phyloP scores from a whole-genome alignment of 768 basidiomycete species.

The Rhodotorula sphaerocarpa region DNA sequence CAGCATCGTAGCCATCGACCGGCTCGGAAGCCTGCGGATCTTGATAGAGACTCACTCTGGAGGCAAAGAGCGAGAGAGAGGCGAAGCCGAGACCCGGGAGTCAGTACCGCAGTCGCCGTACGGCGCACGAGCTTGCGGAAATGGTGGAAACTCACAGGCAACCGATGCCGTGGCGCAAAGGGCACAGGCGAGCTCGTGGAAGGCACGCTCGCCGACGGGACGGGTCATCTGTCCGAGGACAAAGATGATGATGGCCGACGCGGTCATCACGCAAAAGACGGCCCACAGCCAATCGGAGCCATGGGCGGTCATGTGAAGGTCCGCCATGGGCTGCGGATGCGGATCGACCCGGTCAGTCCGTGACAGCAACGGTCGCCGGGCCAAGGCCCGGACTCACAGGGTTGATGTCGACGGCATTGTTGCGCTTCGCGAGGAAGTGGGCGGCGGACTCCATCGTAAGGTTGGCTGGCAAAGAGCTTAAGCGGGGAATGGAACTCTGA shows the following conservation, averaged over 20 bases:
- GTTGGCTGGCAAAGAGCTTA: no score
- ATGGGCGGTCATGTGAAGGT: slow-evolving; percentile 46
- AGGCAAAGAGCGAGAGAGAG: neutral
- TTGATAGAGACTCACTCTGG: no score
- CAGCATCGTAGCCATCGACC: no score
- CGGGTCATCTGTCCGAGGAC: slow-evolving; percentile 16
- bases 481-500: no score
- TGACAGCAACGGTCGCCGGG: no score
- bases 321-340: neutral
- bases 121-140: no score
- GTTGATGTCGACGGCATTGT: neutral
- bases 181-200: slow-evolving; percentile 52
- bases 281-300: slow-evolving; percentile 55
- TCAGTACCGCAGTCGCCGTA: no score
- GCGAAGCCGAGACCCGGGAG: neutral
- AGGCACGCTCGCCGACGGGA: slow-evolving; percentile 47
- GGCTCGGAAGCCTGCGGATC: no score
- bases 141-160: slow-evolving; percentile 39
- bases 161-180: slow-evolving; percentile 48
- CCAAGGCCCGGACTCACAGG: neutral
- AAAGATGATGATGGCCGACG: slow-evolving; percentile 46
- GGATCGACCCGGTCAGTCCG: no score
- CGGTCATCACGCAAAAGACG: slow-evolving; percentile 51
- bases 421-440: neutral
- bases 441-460: neutral